Conservation (phyloP, 2,329 filamentous ascomycete species). For the Apiospora hydei region DNA sequence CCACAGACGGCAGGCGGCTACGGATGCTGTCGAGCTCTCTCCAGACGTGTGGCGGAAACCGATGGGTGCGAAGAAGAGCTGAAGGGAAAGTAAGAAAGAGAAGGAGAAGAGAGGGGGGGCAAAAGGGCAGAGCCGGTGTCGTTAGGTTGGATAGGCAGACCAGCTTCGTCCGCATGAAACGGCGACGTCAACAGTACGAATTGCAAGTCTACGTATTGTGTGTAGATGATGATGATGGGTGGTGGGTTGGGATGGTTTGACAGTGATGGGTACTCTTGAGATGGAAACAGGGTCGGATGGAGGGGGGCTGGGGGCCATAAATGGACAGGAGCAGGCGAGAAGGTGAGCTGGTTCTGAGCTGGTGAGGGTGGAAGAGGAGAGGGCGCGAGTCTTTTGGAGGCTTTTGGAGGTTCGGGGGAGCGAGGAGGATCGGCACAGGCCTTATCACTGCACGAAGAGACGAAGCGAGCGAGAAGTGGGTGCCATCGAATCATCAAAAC, state of each 20-base stretch:
- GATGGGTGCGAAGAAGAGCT: neutral
- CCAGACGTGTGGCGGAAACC: neutral
- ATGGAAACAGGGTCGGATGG: conserved; percentile 1
- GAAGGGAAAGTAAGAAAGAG: neutral
- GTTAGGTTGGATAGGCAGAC: neutral
- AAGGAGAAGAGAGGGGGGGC: too few relatives aligned
- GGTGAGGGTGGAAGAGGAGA: neutral
- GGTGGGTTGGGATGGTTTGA: conserved; percentile 19
- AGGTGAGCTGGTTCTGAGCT: neutral
- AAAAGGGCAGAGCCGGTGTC: neutral
- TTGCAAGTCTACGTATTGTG: neutral
- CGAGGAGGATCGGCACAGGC: conserved; percentile 6
- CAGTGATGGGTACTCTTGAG: neutral
- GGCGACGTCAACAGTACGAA: conserved; percentile 4
- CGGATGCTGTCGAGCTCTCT: neutral
- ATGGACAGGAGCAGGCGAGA: neutral
- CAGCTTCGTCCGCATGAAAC: neutral
- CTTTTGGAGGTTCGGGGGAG: conserved; percentile 13
- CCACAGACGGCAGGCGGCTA: conserved; percentile 1
- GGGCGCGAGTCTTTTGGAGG: neutral
- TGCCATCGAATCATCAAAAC: conserved; percentile 24
- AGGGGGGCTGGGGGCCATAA: neutral
- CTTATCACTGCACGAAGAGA: conserved; percentile 11
- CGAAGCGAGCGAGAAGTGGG: conserved; percentile 8
- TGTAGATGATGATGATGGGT: conserved; percentile 3